A percentile compares a stretch with the other conserved stretches of the same genome.
Conservation (phyloP, 2,329 filamentous ascomycete species). For the Trichoderma sp. region DNA sequence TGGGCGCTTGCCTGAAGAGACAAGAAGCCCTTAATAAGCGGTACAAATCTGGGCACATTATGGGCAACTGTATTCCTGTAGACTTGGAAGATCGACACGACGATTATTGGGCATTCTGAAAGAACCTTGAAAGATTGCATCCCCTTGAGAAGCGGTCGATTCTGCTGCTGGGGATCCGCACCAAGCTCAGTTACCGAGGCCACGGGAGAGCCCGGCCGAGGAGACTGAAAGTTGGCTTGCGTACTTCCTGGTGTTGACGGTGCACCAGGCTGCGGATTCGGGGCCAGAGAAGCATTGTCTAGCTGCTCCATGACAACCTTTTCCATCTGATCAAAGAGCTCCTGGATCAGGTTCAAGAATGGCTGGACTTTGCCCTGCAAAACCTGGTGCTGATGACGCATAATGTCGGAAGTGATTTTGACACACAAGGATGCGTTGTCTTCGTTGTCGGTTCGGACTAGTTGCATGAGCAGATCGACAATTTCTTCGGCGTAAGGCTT, state of each 20-base stretch:
- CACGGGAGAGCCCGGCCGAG: conserved; percentile 84
- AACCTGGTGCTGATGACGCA: conserved; percentile 85
- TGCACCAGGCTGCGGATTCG: conserved; percentile 51
- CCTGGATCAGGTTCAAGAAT: conserved; percentile 88
- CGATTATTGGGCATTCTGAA: conserved; percentile 96
- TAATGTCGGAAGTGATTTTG: conserved; percentile 96
- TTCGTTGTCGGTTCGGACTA: conserved; percentile 92
- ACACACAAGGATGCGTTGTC: conserved; percentile 98
- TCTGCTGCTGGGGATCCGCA: conserved; percentile 77
- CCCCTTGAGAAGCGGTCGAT: conserved; percentile 76
- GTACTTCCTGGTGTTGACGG: conserved; percentile 66
- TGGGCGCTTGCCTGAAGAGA: conserved; percentile 89
- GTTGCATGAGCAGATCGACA: conserved; percentile 82
- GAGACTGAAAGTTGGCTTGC: conserved; percentile 76
- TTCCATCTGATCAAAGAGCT: conserved; percentile 94
- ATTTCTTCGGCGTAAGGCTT: conserved; percentile 86
- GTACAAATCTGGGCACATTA: conserved; percentile 90
- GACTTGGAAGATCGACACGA: conserved; percentile 96
- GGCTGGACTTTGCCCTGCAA: conserved; percentile 77
- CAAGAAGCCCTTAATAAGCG: conserved; percentile 87
- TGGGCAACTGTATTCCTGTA: conserved; percentile 75
- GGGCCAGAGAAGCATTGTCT: conserved; percentile 65
- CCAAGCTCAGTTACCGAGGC: conserved; percentile 78
- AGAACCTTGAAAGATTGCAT: conserved; percentile 99
- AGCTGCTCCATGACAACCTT: conserved; percentile 93